Percentiles rank a stretch among this genome's conserved stretches.
Conservation (phyloP, 2,329 filamentous ascomycete species). For the Pyricularia grisea region DNA sequence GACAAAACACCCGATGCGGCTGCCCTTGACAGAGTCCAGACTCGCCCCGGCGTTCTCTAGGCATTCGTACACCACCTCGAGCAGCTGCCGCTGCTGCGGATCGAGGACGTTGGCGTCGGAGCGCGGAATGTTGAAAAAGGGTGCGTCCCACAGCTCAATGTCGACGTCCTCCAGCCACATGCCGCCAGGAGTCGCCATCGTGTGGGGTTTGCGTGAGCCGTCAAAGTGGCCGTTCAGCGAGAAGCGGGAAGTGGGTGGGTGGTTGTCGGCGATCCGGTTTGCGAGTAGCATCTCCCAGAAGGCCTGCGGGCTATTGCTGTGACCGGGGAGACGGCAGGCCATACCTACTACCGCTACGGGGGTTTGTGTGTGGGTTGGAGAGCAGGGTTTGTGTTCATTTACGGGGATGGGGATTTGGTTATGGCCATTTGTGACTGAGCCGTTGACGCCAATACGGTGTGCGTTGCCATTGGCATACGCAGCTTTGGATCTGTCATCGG, state of each 20-base stretch:
- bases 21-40: conserved; percentile 10
- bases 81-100: conserved; percentile 20
- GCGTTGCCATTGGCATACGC: too few species aligned
- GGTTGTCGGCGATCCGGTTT: background rate
- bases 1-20: conserved; percentile 14
- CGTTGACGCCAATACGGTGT: too few species aligned
- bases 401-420: background rate
- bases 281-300: conserved; percentile 20
- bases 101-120: conserved; percentile 23
- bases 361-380: conserved; percentile 9
- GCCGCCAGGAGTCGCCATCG: conserved; percentile 10
- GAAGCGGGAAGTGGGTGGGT: conserved; percentile 10
- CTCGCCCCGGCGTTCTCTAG: conserved; percentile 18
- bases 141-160: conserved; percentile 27
- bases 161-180: conserved; percentile 20
- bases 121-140: conserved; percentile 22
- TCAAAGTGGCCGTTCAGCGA: conserved; percentile 12
- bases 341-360: background rate
- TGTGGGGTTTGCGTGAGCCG: conserved; percentile 5
- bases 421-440: background rate
- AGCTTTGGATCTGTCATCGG: too few species aligned
- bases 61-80: conserved; percentile 25
- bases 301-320: conserved; percentile 16
- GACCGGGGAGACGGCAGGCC: conserved; percentile 1
- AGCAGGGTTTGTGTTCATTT: background rate